Evolutionary conservation across 139 green algal genomes (phyloP).

Genomic region (Chlamydomonas schloesseri): DNA sequence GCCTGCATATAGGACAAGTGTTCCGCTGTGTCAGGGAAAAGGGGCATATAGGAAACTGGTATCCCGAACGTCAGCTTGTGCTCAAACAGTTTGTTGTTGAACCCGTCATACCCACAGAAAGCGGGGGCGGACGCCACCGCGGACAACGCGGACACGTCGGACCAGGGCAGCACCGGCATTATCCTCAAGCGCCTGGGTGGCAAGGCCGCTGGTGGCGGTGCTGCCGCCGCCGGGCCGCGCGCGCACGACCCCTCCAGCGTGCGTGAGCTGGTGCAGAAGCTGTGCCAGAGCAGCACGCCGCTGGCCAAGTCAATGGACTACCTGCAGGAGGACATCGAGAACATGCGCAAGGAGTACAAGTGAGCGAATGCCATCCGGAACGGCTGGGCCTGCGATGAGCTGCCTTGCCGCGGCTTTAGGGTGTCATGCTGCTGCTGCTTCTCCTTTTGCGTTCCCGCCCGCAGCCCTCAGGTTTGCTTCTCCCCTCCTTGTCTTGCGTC

Average conservation of each 20-base stretch:
- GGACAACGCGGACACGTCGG: constrained; percentile 26
- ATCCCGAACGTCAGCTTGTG: no score
- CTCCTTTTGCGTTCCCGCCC: no score
- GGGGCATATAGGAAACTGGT: no score
- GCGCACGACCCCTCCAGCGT: constrained; percentile 58
- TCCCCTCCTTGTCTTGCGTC: not conserved
- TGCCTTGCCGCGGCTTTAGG: no score
- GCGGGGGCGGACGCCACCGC: constrained; percentile 28
- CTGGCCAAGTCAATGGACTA: constrained; percentile 80
- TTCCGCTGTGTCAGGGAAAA: no score
- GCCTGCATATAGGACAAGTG: no score
- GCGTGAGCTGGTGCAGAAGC: constrained; percentile 71
- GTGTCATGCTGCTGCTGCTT: no score
- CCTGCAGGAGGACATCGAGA: constrained; percentile 75
- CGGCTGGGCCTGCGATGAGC: no score
- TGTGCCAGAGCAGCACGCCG: constrained; percentile 75
- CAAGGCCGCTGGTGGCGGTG: not conserved
- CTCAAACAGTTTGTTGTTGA: no score
- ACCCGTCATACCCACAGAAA: constrained; percentile 6
- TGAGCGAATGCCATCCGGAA: no score
- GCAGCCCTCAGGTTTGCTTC: no score
- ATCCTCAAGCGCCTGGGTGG: constrained; percentile 62
- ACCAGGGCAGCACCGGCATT: constrained; percentile 61
- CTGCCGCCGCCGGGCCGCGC: not conserved
- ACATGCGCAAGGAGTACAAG: constrained; percentile 69